These are phyloP conservation scores for Buddleja alternifolia DNA, from an alignment of 257 asterid genomes.

Conservation along the genomic window DNA sequence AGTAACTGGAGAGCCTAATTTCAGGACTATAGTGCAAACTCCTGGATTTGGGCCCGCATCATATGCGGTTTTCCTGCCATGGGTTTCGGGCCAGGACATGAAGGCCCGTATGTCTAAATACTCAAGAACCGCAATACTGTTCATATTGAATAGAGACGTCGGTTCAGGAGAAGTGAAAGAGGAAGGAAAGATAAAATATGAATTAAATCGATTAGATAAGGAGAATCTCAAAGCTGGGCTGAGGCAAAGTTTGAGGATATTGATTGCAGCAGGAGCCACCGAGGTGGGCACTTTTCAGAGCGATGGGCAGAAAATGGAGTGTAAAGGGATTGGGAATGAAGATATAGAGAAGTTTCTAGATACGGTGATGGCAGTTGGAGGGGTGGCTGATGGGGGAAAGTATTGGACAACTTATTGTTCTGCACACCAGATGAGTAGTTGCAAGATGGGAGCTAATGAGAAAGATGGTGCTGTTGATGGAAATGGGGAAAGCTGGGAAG, in stretches of 20 bases:
- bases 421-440: conserved; percentile 71
- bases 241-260: conserved; percentile 49
- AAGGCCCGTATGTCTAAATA: conserved; percentile 56
- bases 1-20: conserved; percentile 34
- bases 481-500: conserved; percentile 74
- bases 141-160: conserved; percentile 42
- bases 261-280: conserved; percentile 67
- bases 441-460: conserved; percentile 53
- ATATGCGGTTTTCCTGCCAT: conserved; percentile 47
- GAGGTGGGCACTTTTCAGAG: conserved; percentile 65
- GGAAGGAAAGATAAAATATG: conserved; percentile 42
- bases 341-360: conserved; percentile 54
- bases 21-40: conserved; percentile 48
- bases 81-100: conserved; percentile 56
- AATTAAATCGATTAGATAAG: conserved; percentile 30
- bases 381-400: conserved; percentile 38
- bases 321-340: conserved; percentile 35
- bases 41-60: conserved; percentile 51
- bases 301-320: conserved; percentile 50
- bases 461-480: conserved; percentile 57
- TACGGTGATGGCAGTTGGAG: conserved; percentile 36
- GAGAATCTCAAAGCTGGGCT: conserved; percentile 48
- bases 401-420: conserved; percentile 50
- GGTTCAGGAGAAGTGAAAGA: conserved; percentile 59
- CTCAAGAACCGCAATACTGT: conserved; percentile 51